Conservation (phyloP, 1,284 basidiomycete species). For the Flammula alnicola region DNA sequence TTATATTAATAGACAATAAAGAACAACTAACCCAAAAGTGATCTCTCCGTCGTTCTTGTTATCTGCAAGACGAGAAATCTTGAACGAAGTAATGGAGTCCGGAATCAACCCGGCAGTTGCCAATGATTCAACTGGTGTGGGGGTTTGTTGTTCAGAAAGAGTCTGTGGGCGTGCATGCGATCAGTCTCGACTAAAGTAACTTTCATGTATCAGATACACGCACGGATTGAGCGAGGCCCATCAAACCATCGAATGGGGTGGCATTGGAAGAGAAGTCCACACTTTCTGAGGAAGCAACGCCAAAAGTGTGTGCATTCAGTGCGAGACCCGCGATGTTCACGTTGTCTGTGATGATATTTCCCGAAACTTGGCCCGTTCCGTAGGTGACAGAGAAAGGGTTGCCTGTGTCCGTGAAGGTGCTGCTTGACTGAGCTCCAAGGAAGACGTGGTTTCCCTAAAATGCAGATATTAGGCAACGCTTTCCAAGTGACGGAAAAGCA, state of each 20-base stretch:
- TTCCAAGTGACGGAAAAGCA: conserved; percentile 3
- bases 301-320: conserved; percentile 71
- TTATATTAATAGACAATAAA: background rate
- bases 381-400: conserved; percentile 74
- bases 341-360: conserved; percentile 71
- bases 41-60: conserved; percentile 79
- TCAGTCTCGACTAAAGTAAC: background rate
- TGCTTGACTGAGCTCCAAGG: conserved; percentile 70
- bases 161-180: conserved; percentile 35
- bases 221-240: conserved; percentile 82
- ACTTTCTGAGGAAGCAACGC: conserved; percentile 68
- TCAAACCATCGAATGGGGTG: conserved; percentile 78
- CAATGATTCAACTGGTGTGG: conserved; percentile 80
- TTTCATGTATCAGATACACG: conserved; percentile 27
- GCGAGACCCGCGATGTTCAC: conserved; percentile 69
- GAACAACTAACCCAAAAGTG: conserved; percentile 65
- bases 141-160: conserved; percentile 67
- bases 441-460: conserved; percentile 66
- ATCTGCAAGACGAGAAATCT: conserved; percentile 77
- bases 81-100: conserved; percentile 79
- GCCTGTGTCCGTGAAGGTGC: conserved; percentile 62
- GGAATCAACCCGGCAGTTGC: conserved; percentile 62
- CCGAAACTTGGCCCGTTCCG: conserved; percentile 74
- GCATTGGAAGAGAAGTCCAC: conserved; percentile 60
- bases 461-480: conserved; percentile 20